Evolutionary conservation across 495 filamentous ascomycete genomes (phyloP), one percentile per base, ranked within the genome.

Genomic region (Chaetomium fimeti): DNA sequence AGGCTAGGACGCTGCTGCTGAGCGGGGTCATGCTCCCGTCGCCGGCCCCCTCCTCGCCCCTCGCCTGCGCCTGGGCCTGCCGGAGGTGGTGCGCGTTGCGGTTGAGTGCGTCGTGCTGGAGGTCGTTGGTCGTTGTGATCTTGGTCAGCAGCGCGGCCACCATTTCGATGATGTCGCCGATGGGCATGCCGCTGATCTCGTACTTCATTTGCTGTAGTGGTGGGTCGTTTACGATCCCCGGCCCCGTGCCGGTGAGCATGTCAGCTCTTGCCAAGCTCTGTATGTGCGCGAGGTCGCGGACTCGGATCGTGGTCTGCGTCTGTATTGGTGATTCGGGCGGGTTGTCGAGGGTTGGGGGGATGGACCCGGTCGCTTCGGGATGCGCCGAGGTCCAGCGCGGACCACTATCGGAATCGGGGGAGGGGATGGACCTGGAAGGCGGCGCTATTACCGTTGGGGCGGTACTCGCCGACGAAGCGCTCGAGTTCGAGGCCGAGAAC

Each of bases 141-240:
- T 98, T 98, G 11, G 95, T 97, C 63, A 99, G 80, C 45, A 99
- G 87, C n/a, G 91, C 93, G 6, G 94, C 94, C 8, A 99, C 95
- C 95, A 99, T 99, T 76, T 99, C 95, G 76, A 99, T 99, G 68
- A 99, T 93, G 68, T 99, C 95, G 57, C 86, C 84, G 66, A 98
- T 94, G 56, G 95, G 93, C 94, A 99, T 99, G 57, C 87, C 89
- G 76, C 93, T 97, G 66, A 99, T 98, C 75, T 98, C 94, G 74
- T 96, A 99, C 69, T 88, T 85, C 77, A 84, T 76, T 64, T 83
- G 70, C 56, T 83, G 79, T 6, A 83, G 71, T 9, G 80, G 76
- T 0, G 78, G 76, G 57, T 82, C 80, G 61, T 81, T 80, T 6
- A 82, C 69, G 47, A 77, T 77, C 42, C 84, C 78, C 28, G 82